Conservation (phyloP, 306 rosid species). For the Cicer pinnatifidum region DNA sequence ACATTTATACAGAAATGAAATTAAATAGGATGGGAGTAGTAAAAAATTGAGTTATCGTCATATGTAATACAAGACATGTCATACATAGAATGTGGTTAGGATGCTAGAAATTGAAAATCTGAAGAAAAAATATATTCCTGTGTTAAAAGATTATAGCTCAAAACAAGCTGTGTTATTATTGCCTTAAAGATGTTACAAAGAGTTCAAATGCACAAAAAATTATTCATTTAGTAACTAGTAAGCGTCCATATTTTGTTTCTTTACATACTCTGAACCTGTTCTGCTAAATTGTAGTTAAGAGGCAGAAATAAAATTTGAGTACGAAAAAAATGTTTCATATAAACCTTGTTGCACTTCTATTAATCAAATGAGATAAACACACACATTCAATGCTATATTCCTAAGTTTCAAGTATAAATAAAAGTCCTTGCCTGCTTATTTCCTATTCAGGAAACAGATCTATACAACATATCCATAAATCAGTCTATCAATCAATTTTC, state of each 20-base stretch:
- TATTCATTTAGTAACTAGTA: too few species aligned
- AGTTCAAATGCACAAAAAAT: not conserved
- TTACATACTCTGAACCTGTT: conserved; percentile 14
- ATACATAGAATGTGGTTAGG: not conserved
- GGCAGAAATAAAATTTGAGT: not conserved
- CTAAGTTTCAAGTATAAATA: not conserved
- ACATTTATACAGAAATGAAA: conserved; percentile 4
- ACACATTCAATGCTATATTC: not conserved
- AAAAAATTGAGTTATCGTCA: not conserved
- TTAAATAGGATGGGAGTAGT: not conserved
- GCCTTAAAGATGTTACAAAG: not conserved
- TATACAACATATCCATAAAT: not conserved
- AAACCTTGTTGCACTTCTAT: conserved; percentile 5
- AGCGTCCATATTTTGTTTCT: not conserved
- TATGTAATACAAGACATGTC: not conserved
- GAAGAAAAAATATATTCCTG: not conserved
- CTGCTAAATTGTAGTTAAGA: not conserved
- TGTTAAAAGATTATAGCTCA: not conserved
- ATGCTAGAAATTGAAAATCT: conserved; percentile 7
- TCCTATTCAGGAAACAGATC: not conserved
- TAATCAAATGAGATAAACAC: not conserved
- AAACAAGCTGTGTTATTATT: not conserved
- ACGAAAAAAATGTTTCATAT: not conserved
- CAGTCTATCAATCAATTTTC: conserved; percentile 6
- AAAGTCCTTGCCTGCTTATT: not conserved